Evolutionary conservation across 2,329 filamentous ascomycete genomes (phyloP), one percentile per base, ranked within the genome.

Genomic region (Trichoderma endophyticum): DNA sequence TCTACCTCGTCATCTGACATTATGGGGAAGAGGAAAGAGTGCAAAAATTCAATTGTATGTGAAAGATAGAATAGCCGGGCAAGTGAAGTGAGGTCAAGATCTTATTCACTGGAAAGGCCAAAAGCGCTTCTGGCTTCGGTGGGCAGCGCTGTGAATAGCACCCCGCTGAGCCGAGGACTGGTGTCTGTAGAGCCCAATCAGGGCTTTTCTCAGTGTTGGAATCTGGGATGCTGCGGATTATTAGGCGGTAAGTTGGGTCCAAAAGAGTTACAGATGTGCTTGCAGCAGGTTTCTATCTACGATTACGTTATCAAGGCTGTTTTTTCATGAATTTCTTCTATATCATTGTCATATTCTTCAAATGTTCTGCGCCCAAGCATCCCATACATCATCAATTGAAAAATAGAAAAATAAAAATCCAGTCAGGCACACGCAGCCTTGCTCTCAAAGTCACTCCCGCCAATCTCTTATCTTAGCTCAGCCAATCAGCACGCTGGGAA

Each of bases 1-100:
- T 98, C 95, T 62, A 92, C 91, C 81, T 97, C 95, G 81, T 97
- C 93, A 84, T 98, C 94, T 61, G 93, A 97, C 93, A 97, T 97
- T 21, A 57, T 56, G 24, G 1, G 11, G 5, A 18, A 14, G 3
- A 7, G 14, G 26, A n/a, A 11, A 14, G 24, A 30, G 34, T 51
- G 43, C 7, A n/a, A n/a, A n/a, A 43, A 9, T n/a, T n/a, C 36
- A 43, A n/a, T 43, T 43, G 39, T 43, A 43, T 43, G 39, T 43
- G 39, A 43, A 43, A n/a, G 3, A 11, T 9, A 7, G 24, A 64
- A 48, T n/a, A 21, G 5, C 11, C 4, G 21, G 21, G 21, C 21
- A 12, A 36, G 60, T 67, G 56, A 62, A n/a, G 14, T 18, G 21
- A n/a, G n/a, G 30, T 7, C 18, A 14, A 36, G 28, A 21, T 34